Evolutionary conservation across 2,329 filamentous ascomycete species (phyloP), one percentile per base, ranked within the genome.

Genomic region (Neocucurbitaria cava): DNA sequence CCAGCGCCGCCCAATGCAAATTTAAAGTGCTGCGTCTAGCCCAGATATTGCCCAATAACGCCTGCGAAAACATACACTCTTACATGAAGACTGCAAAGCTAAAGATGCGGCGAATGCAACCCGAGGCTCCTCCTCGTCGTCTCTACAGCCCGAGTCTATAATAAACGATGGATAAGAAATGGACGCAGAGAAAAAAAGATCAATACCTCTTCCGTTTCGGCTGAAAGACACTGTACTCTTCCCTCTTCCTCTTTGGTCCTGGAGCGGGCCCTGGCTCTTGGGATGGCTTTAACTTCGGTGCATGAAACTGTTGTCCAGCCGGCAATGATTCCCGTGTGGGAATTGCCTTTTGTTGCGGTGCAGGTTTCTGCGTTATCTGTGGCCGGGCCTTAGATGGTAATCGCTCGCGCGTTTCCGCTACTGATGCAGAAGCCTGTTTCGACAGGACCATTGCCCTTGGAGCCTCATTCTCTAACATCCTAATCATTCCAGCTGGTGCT

Each of bases 401-500:
- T 3, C 55, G 17, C 11, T 59, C 51, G n/a, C 26, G 17, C 23
- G 46, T 59, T 20, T 50, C 50, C 2, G 56, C 57, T 28, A 64
- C 46, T n/a, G 65, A 65, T 1, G 62, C 63, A 31, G 69, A 67
- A 17, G 70, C 66, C 30, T 59, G 57, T 33, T 61, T 71, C 3
- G 70, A 66, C 21, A 71, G 38, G 13, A 69, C 56, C 62, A 69
- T 70, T 7, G 39, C 63, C 24, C 54, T 59, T 6, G 68, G 64
- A 17, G 54, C 63, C 30, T 66, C 60, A 23, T 62, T 63, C 52
- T 73, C 68, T 3, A 63, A 61, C 65, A 73, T 67, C 15, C 72
- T 58, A 15, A 74, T 53, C 60, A 75, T 62, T 17, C 70, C 58
- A 33, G 67, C 70, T 3, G 72, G 72, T 5, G 71, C 71, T 20